Evolutionary conservation across 2,329 filamentous ascomycete genomes (phyloP).

Genomic region (Aspergillus ochraceoroseus): DNA sequence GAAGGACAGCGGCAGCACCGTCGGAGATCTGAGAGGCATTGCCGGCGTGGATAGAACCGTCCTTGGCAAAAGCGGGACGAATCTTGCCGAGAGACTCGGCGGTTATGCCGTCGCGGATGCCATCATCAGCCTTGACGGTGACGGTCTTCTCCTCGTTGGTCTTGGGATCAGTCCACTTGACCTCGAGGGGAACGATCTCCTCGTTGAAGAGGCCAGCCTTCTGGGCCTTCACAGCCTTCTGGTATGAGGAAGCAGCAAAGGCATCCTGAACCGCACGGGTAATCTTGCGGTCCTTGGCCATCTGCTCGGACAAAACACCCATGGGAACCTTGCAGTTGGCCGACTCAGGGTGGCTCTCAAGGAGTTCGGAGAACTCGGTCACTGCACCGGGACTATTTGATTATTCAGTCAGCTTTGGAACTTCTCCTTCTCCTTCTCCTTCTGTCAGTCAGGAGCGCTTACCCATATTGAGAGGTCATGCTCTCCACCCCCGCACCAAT

Average conservation of each 20-base stretch:
- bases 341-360: conserved; percentile 73
- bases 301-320: conserved; percentile 87
- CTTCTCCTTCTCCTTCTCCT: too few species aligned
- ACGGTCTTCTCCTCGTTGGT: conserved; percentile 77
- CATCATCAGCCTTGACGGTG: conserved; percentile 80
- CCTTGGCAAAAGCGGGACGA: conserved; percentile 80
- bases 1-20: conserved; percentile 86
- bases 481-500: conserved; percentile 94
- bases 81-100: conserved; percentile 87
- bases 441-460: too few species aligned
- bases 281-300: conserved; percentile 81
- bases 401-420: background rate
- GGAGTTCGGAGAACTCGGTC: conserved; percentile 82
- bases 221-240: conserved; percentile 83
- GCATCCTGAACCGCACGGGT: conserved; percentile 70
- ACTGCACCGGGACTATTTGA: conserved; percentile 67
- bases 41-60: conserved; percentile 90
- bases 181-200: conserved; percentile 81
- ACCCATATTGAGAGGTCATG: conserved; percentile 92
- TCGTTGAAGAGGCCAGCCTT: conserved; percentile 83
- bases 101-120: conserved; percentile 78
- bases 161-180: conserved; percentile 88
- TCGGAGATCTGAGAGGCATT: conserved; percentile 96
- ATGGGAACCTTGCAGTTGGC: conserved; percentile 98
- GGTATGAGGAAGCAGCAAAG: conserved; percentile 91